Evolutionary conservation across 1,284 basidiomycete species (phyloP).

Genomic region (Termitomyces sp.): DNA sequence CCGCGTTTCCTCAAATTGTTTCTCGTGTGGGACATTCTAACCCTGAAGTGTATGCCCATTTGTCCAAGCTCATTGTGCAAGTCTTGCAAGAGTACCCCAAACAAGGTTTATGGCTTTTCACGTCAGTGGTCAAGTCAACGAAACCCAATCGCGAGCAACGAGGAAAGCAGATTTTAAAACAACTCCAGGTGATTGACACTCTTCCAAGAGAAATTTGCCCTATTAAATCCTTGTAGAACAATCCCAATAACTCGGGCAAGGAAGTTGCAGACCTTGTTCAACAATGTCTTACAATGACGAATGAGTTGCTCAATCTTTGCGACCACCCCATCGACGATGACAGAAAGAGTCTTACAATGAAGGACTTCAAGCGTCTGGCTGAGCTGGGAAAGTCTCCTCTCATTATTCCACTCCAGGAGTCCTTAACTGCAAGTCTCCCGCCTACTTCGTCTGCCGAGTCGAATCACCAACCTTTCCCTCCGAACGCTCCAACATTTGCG

Average conservation of each 20-base stretch:
- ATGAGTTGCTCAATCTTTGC: slow-evolving; percentile 66
- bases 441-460: slow-evolving; percentile 61
- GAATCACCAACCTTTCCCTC: slow-evolving; percentile 80
- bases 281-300: slow-evolving; percentile 57
- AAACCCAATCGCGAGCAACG: slow-evolving; percentile 58
- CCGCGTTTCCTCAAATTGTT: slow-evolving; percentile 95
- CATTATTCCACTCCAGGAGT: slow-evolving; percentile 91
- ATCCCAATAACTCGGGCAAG: slow-evolving; percentile 33
- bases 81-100: slow-evolving; percentile 85
- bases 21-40: slow-evolving; percentile 88
- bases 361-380: slow-evolving; percentile 61
- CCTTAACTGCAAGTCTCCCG: slow-evolving; percentile 86
- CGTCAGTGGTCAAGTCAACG: slow-evolving; percentile 85
- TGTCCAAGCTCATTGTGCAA: slow-evolving; percentile 67
- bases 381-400: slow-evolving; percentile 59
- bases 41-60: slow-evolving; percentile 56
- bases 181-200: slow-evolving; percentile 50
- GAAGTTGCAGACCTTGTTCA: slow-evolving; percentile 49
- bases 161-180: slow-evolving; percentile 61
- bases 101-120: slow-evolving; percentile 93
- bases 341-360: slow-evolving; percentile 53
- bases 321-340: slow-evolving; percentile 51
- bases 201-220: not conserved
- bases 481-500: slow-evolving; percentile 71
- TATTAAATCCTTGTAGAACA: slow-evolving; percentile 24